Conservation (phyloP, 805 yeast species). For the Hanseniaspora lachancei region DNA sequence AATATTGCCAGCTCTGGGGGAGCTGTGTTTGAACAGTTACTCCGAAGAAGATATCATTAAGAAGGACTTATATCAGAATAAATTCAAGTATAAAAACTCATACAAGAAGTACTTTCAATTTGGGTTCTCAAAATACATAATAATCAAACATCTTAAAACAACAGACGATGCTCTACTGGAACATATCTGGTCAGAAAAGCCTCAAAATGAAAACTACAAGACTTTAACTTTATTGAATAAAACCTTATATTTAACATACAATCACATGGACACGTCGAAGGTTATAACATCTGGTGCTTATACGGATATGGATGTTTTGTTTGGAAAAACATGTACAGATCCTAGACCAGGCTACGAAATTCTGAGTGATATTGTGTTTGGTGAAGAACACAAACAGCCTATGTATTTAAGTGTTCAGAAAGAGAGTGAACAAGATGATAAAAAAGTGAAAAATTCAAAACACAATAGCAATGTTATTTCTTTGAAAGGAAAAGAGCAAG, state of each 20-base stretch:
- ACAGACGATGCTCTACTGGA: constrained; percentile 2
- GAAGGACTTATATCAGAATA: constrained; percentile 4
- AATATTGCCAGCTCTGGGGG: constrained; percentile 1
- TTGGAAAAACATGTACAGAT: constrained; percentile 60
- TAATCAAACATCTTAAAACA: neutral
- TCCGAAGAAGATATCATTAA: neutral
- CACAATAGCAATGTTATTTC: constrained; percentile 17
- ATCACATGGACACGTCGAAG: neutral
- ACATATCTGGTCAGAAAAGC: neutral
- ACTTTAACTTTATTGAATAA: neutral
- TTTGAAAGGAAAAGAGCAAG: constrained; percentile 31
- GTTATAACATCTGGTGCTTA: constrained; percentile 19
- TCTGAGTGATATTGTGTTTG: constrained; percentile 21
- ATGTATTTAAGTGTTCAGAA: constrained; percentile 20
- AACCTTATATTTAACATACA: neutral
- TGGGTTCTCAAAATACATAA: neutral
- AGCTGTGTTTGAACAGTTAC: constrained; percentile 4
- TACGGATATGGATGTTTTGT: constrained; percentile 52
- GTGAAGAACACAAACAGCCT: constrained; percentile 14
- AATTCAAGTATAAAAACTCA: constrained; percentile 3
- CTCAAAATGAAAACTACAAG: neutral
- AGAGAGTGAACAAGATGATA: constrained; percentile 4
- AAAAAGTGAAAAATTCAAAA: constrained; percentile 12
- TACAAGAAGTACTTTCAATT: constrained; percentile 7
- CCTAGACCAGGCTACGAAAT: constrained; percentile 60